These are phyloP conservation scores for Epichloe uncinata DNA, from an alignment of 2,329 filamentous ascomycete genomes.

Conservation along the genomic window DNA sequence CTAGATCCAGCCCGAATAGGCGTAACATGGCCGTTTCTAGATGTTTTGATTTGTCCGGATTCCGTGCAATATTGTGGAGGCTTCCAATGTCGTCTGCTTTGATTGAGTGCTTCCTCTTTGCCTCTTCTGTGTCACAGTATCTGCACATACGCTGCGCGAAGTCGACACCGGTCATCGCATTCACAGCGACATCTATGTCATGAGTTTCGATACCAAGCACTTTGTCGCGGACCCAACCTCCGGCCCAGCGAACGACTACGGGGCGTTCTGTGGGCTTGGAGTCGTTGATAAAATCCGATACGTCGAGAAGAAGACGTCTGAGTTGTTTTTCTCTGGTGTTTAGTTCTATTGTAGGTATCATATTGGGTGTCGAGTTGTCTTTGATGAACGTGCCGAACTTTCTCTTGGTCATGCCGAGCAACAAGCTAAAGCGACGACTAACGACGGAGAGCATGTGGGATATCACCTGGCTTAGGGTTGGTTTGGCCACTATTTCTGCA, in stretches of 20 bases:
- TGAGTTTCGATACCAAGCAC: slow-evolving; percentile 58
- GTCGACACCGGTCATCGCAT: slow-evolving; percentile 66
- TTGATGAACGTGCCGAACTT: slow-evolving; percentile 10
- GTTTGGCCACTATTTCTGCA: no score
- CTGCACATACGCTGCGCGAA: slow-evolving; percentile 59
- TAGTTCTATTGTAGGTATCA: slow-evolving; percentile 33
- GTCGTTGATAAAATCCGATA: slow-evolving; percentile 49
- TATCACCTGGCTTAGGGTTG: no score
- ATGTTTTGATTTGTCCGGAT: slow-evolving; percentile 8
- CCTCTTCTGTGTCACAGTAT: slow-evolving; percentile 39
- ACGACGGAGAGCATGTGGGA: background rate
- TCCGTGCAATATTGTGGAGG: slow-evolving; percentile 7
- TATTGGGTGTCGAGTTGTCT: slow-evolving; percentile 7
- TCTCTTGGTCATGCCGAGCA: slow-evolving; percentile 4
- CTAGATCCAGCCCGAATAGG: slow-evolving; percentile 21
- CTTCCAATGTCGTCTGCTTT: slow-evolving; percentile 1
- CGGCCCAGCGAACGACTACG: slow-evolving; percentile 61
- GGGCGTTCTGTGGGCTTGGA: slow-evolving; percentile 36
- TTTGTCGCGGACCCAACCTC: slow-evolving; percentile 81
- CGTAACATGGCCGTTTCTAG: slow-evolving; percentile 9
- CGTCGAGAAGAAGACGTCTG: slow-evolving; percentile 65
- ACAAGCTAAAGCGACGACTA: background rate
- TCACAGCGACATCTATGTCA: slow-evolving; percentile 79
- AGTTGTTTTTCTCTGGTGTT: slow-evolving; percentile 60
- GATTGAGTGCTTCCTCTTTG: slow-evolving; percentile 2